A percentile compares a stretch with the other conserved stretches of the same genome.
Conservation (phyloP, 176 grass and related monocot genomes). For the Oryza glumipatula region DNA sequence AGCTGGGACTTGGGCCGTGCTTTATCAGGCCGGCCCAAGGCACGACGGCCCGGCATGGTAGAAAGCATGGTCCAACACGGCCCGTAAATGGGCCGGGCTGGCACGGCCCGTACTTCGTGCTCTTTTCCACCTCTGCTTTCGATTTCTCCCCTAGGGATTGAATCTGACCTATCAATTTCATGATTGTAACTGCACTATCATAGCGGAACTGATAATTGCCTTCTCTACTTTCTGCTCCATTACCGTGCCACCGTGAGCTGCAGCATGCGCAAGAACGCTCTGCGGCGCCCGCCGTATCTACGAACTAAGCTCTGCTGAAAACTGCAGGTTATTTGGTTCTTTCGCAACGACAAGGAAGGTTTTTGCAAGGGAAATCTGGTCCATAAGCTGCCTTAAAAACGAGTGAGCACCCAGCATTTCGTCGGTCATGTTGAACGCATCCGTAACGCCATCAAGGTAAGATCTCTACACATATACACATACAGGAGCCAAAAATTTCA, state of each 20-base stretch:
- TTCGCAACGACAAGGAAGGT: slow-evolving; percentile 70
- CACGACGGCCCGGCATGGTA: no score
- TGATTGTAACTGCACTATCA: slow-evolving; percentile 65
- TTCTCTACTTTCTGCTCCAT: slow-evolving; percentile 59
- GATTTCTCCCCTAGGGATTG: slow-evolving; percentile 81
- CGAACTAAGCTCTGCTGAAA: slow-evolving; percentile 65
- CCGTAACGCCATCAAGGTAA: slow-evolving; percentile 55
- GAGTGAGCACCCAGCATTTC: slow-evolving; percentile 81
- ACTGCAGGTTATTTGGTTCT: slow-evolving; percentile 84
- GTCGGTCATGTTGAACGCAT: slow-evolving; percentile 74
- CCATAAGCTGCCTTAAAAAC: slow-evolving; percentile 73
- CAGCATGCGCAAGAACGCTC: slow-evolving; percentile 60
- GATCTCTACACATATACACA: slow-evolving; percentile 44
- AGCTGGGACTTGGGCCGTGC: no score
- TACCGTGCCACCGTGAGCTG: slow-evolving; percentile 39
- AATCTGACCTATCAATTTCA: slow-evolving; percentile 93
- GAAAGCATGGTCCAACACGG: no score
- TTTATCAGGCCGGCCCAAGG: no score
- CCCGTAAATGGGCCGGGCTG: no score
- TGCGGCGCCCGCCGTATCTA: slow-evolving; percentile 60
- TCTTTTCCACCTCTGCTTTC: slow-evolving; percentile 84
- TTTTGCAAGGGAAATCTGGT: slow-evolving; percentile 94
- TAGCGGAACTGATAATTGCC: slow-evolving; percentile 76
- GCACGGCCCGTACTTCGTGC: slow-evolving; percentile 67
- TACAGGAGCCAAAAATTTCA: slow-evolving; percentile 10